Conservation (phyloP, 2,329 filamentous ascomycete genomes). For the Aspergillus spinulosporus region DNA sequence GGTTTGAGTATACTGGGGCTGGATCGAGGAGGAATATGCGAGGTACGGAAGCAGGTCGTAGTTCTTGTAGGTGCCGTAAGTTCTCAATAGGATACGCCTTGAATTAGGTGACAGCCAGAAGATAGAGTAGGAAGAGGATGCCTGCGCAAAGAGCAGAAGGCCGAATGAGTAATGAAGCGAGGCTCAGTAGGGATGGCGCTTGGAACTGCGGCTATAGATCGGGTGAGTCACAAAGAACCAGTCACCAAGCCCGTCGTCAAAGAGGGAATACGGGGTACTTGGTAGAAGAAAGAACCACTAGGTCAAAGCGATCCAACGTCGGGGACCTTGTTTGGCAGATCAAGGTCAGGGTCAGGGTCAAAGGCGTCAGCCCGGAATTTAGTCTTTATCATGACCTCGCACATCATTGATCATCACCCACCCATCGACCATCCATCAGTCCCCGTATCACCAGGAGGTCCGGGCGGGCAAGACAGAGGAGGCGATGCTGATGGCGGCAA, state of each 20-base stretch:
- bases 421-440: neutral
- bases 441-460: constrained; percentile 9
- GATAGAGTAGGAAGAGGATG: neutral
- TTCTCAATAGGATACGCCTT: constrained; percentile 1
- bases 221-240: constrained; percentile 19
- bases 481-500: constrained; percentile 20
- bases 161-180: constrained; percentile 7
- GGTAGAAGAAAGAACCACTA: neutral
- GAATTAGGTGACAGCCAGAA: neutral
- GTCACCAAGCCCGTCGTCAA: constrained; percentile 4
- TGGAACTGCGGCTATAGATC: constrained; percentile 11
- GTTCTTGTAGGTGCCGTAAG: neutral
- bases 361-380: constrained; percentile 1
- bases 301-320: constrained; percentile 4
- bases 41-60: neutral
- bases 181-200: neutral
- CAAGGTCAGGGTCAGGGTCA: neutral
- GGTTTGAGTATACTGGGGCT: neutral
- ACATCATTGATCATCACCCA: too few species aligned
- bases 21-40: constrained; percentile 1
- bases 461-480: constrained; percentile 10
- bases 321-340: constrained; percentile 11
- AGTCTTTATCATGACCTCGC: constrained; percentile 6
- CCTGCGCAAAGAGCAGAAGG: constrained; percentile 2
- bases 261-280: constrained; percentile 2